Percentiles rank a stretch among this genome's conserved stretches.
phyloP scores from a whole-genome alignment of 805 yeast genomes.

The Saturnispora diversa region DNA sequence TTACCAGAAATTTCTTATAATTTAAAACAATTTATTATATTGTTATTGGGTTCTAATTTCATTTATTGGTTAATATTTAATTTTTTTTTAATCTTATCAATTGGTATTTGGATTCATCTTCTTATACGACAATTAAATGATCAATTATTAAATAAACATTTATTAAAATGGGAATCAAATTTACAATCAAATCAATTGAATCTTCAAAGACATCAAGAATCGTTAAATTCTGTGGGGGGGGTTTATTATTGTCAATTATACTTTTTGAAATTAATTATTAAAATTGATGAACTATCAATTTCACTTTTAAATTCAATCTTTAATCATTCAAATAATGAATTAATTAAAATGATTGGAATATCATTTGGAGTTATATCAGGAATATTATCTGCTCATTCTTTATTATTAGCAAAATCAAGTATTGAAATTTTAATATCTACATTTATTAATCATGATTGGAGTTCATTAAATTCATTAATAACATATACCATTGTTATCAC shows the following conservation, averaged over 20 bases:
- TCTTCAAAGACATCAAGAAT: slow-evolving; percentile 5
- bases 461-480: slow-evolving; percentile 31
- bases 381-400: slow-evolving; percentile 74
- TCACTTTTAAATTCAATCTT: slow-evolving; percentile 11
- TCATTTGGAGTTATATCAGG: slow-evolving; percentile 66
- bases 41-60: slow-evolving; percentile 40
- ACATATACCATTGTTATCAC: slow-evolving; percentile 44
- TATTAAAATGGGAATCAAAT: neutral
- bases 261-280: too few species aligned
- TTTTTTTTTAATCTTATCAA: slow-evolving; percentile 22
- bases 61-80: slow-evolving; percentile 47
- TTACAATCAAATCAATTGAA: neutral
- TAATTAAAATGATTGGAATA: slow-evolving; percentile 42
- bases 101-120: slow-evolving; percentile 27
- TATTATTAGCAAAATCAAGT: slow-evolving; percentile 76
- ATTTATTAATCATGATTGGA: slow-evolving; percentile 26
- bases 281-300: neutral
- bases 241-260: slow-evolving; percentile 1
- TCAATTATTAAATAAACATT: neutral
- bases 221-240: slow-evolving; percentile 3
- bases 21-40: slow-evolving; percentile 38
- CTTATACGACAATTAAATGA: slow-evolving; percentile 12
- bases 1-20: slow-evolving; percentile 46
- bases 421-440: slow-evolving; percentile 57
- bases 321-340: neutral